These are phyloP conservation scores for Suillus tomentosus DNA, from an alignment of 768 basidiomycete species.

Conservation along the genomic window DNA sequence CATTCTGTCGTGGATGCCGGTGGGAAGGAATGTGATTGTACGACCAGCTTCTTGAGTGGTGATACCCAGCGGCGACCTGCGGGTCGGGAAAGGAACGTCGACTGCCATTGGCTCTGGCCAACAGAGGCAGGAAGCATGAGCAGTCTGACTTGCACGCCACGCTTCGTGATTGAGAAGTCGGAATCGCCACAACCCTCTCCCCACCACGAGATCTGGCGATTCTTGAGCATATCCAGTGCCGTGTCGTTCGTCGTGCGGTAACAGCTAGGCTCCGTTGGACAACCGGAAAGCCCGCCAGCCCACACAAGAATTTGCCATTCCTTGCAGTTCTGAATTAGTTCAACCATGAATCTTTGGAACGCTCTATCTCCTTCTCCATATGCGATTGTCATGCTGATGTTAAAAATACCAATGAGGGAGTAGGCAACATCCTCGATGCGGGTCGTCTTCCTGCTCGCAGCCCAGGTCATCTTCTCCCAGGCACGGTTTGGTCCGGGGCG, in stretches of 20 bases:
- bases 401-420: conserved; percentile 19
- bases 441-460: conserved; percentile 18
- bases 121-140: conserved; percentile 8
- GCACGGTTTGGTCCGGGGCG: conserved; percentile 9
- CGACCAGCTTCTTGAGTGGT: conserved; percentile 3
- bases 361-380: conserved; percentile 23
- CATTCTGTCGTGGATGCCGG: conserved; percentile 9
- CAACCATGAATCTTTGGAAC: conserved; percentile 17
- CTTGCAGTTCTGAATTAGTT: conserved; percentile 13
- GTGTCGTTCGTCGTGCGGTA: background rate
- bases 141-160: conserved; percentile 11
- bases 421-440: conserved; percentile 21
- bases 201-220: conserved; percentile 9
- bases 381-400: conserved; percentile 16
- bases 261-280: conserved; percentile 3
- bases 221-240: conserved; percentile 4
- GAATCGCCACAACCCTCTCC: conserved; percentile 8
- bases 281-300: conserved; percentile 1
- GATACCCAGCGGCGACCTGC: background rate
- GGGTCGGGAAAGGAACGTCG: conserved; percentile 6
- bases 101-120: background rate
- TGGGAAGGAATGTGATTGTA: background rate
- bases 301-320: conserved; percentile 16
- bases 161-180: conserved; percentile 10
- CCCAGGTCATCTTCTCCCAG: conserved; percentile 18